Conservation (phyloP, 75 land plant species). For the Chamaecyparis obtusa region DNA sequence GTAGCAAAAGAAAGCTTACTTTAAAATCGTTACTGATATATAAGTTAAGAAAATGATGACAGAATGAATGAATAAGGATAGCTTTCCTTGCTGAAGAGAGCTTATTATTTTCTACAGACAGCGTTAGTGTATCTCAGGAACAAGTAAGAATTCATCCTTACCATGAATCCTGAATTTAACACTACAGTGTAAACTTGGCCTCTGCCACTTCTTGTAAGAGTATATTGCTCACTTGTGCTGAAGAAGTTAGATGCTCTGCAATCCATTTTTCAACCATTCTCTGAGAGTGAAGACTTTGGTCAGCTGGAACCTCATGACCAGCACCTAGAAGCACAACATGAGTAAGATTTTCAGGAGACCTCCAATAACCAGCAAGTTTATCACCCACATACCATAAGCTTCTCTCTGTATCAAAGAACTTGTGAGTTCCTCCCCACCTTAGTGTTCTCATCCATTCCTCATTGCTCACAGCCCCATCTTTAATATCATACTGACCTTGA, state of each 20-base stretch:
- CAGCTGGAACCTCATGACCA: conserved; percentile 32
- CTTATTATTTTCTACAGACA: background rate
- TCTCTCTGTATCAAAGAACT: conserved; percentile 28
- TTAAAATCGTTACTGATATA: background rate
- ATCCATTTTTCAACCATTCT: conserved; percentile 42
- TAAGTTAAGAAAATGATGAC: background rate
- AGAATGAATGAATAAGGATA: background rate
- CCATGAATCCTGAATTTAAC: background rate
- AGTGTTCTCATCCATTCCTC: conserved; percentile 39
- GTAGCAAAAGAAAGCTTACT: background rate
- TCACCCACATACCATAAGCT: conserved; percentile 31
- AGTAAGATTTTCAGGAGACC: conserved; percentile 7
- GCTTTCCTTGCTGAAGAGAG: background rate
- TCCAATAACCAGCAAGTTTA: conserved; percentile 30
- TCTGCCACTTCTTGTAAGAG: background rate
- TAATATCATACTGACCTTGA: conserved; percentile 46
- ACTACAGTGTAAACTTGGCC: background rate
- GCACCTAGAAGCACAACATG: conserved; percentile 17
- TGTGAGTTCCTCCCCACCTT: conserved; percentile 16
- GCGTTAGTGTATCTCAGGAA: background rate
- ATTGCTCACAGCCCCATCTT: conserved; percentile 31
- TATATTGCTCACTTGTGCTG: background rate
- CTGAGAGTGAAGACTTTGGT: conserved; percentile 28
- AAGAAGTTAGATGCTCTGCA: background rate
- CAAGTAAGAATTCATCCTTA: background rate